Conservation (phyloP, 1,139 yeast genomes). For the Hansenula lynferdii region DNA sequence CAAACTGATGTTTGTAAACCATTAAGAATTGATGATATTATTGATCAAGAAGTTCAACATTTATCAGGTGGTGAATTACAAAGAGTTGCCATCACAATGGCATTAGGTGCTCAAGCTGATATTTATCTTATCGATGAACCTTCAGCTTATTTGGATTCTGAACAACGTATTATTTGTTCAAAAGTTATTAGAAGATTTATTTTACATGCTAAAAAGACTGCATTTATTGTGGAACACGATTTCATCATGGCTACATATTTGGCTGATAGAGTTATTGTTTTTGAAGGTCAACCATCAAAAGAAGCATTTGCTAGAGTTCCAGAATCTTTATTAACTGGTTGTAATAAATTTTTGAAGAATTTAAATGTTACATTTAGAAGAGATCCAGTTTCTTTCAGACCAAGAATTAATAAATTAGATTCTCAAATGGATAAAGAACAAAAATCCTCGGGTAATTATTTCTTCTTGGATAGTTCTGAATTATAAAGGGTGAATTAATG, state of each 20-base stretch:
- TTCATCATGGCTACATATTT: slow-evolving; percentile 99
- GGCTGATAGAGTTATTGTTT: slow-evolving; percentile 98
- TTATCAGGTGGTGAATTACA: slow-evolving; percentile 99
- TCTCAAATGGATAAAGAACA: slow-evolving; percentile 99
- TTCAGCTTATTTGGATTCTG: slow-evolving; percentile 97
- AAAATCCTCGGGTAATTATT: slow-evolving; percentile 84
- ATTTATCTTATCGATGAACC: slow-evolving; percentile 97
- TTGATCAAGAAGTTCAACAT: slow-evolving; percentile 96
- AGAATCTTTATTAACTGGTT: slow-evolving; percentile 91
- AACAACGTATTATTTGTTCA: slow-evolving; percentile 98
- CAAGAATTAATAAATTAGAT: slow-evolving; percentile 95
- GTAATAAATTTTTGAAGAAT: slow-evolving; percentile 94
- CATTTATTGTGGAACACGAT: slow-evolving; percentile 98
- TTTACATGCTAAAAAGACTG: slow-evolving; percentile 94
- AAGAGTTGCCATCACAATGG: slow-evolving; percentile 95
- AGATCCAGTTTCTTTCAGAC: slow-evolving; percentile 97
- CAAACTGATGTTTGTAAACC: slow-evolving; percentile 98
- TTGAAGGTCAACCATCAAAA: slow-evolving; percentile 90
- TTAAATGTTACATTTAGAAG: slow-evolving; percentile 98
- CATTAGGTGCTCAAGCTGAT: slow-evolving; percentile 94
- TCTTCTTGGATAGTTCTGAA: slow-evolving; percentile 75
- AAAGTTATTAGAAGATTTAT: slow-evolving; percentile 97
- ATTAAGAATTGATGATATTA: slow-evolving; percentile 83
- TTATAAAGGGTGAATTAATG: slow-evolving; percentile 28
- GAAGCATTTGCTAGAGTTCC: slow-evolving; percentile 82